Evolutionary conservation across 2,329 filamentous ascomycete species (phyloP).

Genomic region (Aureobasidium melanogenum): DNA sequence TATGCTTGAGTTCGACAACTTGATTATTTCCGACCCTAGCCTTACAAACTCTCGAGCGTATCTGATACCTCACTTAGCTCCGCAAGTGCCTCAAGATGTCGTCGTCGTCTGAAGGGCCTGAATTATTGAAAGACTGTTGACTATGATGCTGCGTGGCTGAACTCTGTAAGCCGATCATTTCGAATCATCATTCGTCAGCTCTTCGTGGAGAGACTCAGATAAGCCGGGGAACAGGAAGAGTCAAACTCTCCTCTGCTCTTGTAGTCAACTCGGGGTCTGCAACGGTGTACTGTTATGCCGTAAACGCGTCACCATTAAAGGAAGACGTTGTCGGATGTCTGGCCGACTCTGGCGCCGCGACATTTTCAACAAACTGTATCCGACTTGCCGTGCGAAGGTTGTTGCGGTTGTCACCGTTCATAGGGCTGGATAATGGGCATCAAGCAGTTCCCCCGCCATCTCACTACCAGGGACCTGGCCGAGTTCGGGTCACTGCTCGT

Average conservation of each 20-base stretch:
- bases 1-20: not conserved
- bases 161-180: too few species aligned
- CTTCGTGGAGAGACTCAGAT: too few species aligned
- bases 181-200: slow-evolving; percentile 9
- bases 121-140: not conserved
- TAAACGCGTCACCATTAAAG: not conserved
- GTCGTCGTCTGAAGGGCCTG: not conserved
- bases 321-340: not conserved
- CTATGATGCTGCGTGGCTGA: not conserved
- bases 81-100: not conserved
- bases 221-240: too few species aligned
- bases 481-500: not conserved
- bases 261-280: not conserved
- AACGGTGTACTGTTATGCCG: not conserved
- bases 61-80: not conserved
- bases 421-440: not conserved
- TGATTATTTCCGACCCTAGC: not conserved
- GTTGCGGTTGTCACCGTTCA: too few species aligned
- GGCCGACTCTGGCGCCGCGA: too few species aligned
- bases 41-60: too few species aligned
- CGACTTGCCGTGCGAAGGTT: not conserved
- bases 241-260: too few species aligned
- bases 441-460: not conserved
- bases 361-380: not conserved
- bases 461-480: not conserved